Evolutionary conservation across 2,329 filamentous ascomycete species (phyloP).

Genomic region (Incumbomyces delicatus): DNA sequence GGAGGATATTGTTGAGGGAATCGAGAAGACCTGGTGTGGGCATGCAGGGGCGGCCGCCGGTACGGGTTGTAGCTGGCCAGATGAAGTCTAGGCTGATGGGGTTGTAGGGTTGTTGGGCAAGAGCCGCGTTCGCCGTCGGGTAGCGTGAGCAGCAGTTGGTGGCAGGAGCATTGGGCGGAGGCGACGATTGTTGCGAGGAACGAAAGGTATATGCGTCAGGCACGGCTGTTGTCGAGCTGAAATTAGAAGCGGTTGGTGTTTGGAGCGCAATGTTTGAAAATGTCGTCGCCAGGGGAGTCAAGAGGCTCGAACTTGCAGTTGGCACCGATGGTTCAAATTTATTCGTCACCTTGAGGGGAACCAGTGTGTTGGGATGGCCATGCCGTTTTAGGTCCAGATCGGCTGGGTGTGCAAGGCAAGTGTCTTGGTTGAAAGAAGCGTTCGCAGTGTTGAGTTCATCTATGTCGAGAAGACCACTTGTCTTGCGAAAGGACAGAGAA

Average conservation of each 20-base stretch:
- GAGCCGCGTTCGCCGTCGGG: neutral
- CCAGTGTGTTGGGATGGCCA: neutral
- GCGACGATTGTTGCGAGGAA: neutral
- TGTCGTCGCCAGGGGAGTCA: neutral
- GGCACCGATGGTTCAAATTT: too few species aligned
- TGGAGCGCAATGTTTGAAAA: neutral
- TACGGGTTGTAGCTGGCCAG: constrained; percentile 3
- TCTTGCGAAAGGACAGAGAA: neutral
- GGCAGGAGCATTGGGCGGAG: neutral
- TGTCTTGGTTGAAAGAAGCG: neutral
- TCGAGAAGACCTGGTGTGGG: constrained; percentile 4
- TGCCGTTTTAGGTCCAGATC: neutral
- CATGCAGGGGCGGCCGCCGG: neutral
- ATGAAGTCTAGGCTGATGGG: constrained; percentile 1
- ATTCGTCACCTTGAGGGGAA: too few species aligned
- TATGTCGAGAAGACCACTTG: neutral
- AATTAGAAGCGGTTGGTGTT: neutral
- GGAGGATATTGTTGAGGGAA: constrained; percentile 2
- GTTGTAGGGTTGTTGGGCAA: constrained; percentile 2
- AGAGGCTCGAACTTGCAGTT: neutral
- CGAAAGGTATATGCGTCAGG: neutral
- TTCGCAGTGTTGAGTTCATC: neutral
- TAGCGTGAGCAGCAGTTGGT: constrained; percentile 1
- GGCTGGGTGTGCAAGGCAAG: neutral
- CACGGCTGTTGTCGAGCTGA: neutral